Conservation (phyloP, 1,139 yeast genomes). For the Debaryomycetaceae sp. region DNA sequence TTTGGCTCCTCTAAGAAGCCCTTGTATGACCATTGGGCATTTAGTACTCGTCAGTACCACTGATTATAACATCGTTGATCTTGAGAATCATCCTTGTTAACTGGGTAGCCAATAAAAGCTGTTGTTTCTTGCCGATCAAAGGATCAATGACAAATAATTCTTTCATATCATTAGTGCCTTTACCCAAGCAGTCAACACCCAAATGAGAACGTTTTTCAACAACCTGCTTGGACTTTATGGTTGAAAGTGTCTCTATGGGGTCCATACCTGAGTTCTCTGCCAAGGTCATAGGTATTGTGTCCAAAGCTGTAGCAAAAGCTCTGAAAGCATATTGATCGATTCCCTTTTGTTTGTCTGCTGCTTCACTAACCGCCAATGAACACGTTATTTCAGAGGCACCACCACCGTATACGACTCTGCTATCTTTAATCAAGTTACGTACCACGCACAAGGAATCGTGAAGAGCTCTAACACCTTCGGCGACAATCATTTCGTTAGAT, state of each 20-base stretch:
- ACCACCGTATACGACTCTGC: constrained; percentile 95
- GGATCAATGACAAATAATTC: constrained; percentile 95
- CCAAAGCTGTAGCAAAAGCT: constrained; percentile 89
- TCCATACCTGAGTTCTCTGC: constrained; percentile 96
- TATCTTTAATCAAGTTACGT: constrained; percentile 88
- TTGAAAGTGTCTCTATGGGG: constrained; percentile 85
- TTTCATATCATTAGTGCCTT: constrained; percentile 86
- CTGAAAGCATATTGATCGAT: constrained; percentile 98
- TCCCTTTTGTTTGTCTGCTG: constrained; percentile 90
- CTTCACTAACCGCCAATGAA: constrained; percentile 86
- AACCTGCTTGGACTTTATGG: constrained; percentile 80
- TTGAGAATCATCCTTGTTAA: constrained; percentile 95
- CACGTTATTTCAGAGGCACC: constrained; percentile 97
- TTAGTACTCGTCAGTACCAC: constrained; percentile 77
- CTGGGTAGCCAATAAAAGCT: constrained; percentile 90
- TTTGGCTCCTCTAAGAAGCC: not conserved
- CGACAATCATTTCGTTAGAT: constrained; percentile 95
- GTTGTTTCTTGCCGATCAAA: constrained; percentile 94
- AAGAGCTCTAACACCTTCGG: constrained; percentile 93
- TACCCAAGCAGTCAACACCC: constrained; percentile 94
- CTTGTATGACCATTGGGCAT: not conserved
- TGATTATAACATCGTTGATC: constrained; percentile 92
- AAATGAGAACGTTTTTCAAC: constrained; percentile 64
- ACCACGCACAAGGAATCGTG: constrained; percentile 98
- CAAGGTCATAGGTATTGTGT: constrained; percentile 86